Percentiles rank a stretch among this genome's conserved stretches.
Evolutionary conservation across 1,139 yeast species (phyloP).

Genomic region (Arxiozyma telluris): DNA sequence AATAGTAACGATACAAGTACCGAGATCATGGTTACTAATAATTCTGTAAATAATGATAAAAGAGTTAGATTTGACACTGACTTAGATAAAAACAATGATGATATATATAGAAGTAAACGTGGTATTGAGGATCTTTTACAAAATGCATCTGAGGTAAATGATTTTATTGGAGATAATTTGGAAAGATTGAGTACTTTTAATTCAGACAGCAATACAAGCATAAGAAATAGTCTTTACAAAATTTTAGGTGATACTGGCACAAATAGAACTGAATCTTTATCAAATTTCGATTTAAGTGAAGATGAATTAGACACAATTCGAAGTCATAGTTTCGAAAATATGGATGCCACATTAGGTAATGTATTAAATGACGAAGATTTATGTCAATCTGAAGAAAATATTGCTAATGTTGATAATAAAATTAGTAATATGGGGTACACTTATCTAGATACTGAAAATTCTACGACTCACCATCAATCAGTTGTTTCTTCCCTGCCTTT

Average conservation of each 20-base stretch:
- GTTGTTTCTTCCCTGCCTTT: background rate
- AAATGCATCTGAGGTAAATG: conserved; percentile 25
- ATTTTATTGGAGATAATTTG: conserved; percentile 22
- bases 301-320: conserved; percentile 8
- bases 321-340: conserved; percentile 2
- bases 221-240: conserved; percentile 7
- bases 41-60: conserved; percentile 9
- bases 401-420: background rate
- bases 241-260: conserved; percentile 19
- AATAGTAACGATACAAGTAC: background rate
- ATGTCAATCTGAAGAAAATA: background rate
- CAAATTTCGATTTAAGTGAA: conserved; percentile 28
- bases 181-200: conserved; percentile 20
- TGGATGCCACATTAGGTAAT: conserved; percentile 2
- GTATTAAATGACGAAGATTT: background rate
- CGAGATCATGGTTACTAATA: background rate
- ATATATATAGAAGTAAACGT: conserved; percentile 13
- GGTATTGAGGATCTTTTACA: conserved; percentile 26
- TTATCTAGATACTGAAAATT: conserved; percentile 1
- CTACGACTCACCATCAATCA: background rate
- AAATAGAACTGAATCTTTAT: conserved; percentile 23
- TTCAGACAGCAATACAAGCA: conserved; percentile 8
- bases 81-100: conserved; percentile 7
- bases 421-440: background rate
- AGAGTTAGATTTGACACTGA: conserved; percentile 19